A percentile compares a stretch with the other conserved stretches of the same genome.
phyloP scores from a whole-genome alignment of 2,329 filamentous ascomycete genomes.

The Diaporthe nobilis region DNA sequence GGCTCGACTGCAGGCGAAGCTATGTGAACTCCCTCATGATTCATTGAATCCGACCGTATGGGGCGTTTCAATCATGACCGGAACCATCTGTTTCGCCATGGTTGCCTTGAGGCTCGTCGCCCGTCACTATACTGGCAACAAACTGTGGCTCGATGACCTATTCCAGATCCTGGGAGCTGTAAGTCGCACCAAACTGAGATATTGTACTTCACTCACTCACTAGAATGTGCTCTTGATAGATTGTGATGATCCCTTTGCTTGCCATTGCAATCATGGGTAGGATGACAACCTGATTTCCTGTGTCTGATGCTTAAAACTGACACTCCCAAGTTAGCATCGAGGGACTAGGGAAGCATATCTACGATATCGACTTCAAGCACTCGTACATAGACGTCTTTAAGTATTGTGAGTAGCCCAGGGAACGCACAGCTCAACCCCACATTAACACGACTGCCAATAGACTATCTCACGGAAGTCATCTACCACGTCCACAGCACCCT shows the following conservation, averaged over 20 bases:
- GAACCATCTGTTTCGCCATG: conserved; percentile 8
- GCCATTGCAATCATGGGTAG: neutral
- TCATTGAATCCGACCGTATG: neutral
- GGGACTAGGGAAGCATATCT: conserved; percentile 11
- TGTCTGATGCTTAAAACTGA: neutral
- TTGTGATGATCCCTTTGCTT: conserved; percentile 21
- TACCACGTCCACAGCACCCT: conserved; percentile 24
- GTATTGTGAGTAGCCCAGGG: neutral
- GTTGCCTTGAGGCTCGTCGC: conserved; percentile 4
- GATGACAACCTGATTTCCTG: neutral
- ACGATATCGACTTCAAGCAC: neutral
- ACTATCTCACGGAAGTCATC: conserved; percentile 18
- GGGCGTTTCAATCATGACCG: conserved; percentile 9
- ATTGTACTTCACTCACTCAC: neutral
- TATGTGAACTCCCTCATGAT: conserved; percentile 13
- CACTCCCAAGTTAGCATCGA: conserved; percentile 3
- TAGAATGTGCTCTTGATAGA: neutral
- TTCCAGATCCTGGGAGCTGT: conserved; percentile 25
- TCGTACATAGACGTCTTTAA: conserved; percentile 19
- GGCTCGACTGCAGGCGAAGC: neutral
- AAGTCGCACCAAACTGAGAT: neutral
- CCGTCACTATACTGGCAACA: conserved; percentile 12
- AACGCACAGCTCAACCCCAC: neutral
- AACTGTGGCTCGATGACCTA: conserved; percentile 9
- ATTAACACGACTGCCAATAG: neutral